Evolutionary conservation across 179 eudicot species (phyloP).

Genomic region (Amaranthus tricolor): DNA sequence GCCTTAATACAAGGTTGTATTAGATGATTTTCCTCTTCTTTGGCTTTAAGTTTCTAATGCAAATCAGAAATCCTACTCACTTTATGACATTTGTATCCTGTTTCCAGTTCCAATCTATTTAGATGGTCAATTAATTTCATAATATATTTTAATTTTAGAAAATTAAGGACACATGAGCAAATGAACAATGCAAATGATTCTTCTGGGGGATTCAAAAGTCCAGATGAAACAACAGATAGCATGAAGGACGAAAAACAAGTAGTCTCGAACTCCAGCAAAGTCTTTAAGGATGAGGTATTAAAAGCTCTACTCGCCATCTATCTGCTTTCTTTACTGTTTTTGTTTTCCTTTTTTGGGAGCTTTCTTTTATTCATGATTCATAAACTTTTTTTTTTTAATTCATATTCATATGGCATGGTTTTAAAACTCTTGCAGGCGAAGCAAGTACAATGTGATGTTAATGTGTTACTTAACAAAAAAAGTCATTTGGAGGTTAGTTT

Average conservation of each 20-base stretch:
- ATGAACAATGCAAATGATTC: constrained; percentile 55
- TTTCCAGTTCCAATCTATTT: not conserved
- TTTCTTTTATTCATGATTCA: too few relatives aligned
- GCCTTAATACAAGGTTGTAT: too few relatives aligned
- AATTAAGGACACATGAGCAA: constrained; percentile 45
- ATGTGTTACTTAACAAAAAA: constrained; percentile 50
- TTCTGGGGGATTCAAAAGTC: constrained; percentile 48
- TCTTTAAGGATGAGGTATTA: constrained; percentile 56
- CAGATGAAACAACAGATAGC: constrained; percentile 44
- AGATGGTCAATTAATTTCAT: not conserved
- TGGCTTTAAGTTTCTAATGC: too few relatives aligned
- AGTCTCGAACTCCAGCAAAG: constrained; percentile 39
- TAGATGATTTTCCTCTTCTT: too few relatives aligned
- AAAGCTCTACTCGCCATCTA: not conserved
- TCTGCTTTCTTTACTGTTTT: not conserved
- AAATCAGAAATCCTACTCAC: too few relatives aligned
- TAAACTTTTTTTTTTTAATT: not conserved
- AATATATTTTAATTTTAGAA: constrained; percentile 42
- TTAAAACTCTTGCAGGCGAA: constrained; percentile 48
- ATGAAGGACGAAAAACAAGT: constrained; percentile 36
- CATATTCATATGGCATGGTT: constrained; percentile 7
- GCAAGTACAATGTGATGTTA: constrained; percentile 55
- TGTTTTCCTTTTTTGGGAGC: not conserved
- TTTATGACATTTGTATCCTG: not conserved
- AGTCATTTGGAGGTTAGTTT: constrained; percentile 60